phyloP scores from a whole-genome alignment of 2,329 filamentous ascomycete species.

The Passalora sequoiae region DNA sequence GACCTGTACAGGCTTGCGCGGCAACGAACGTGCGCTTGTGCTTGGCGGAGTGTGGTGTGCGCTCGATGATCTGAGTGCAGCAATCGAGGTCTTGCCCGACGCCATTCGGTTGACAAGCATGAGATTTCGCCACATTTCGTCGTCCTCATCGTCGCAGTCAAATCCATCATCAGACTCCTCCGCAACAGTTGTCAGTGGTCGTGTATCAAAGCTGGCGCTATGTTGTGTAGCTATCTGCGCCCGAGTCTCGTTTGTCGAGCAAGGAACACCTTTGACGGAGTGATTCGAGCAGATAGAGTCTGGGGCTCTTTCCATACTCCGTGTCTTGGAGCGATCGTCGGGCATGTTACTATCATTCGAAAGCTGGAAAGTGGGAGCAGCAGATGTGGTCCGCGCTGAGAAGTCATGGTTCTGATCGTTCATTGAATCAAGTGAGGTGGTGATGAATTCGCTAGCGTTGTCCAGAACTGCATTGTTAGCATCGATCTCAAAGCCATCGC shows the following conservation, averaged over 20 bases:
- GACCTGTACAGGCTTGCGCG: too few relatives aligned
- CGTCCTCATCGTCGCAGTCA: not conserved
- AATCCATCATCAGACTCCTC: not conserved
- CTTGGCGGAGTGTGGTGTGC: too few relatives aligned
- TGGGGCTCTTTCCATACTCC: too few relatives aligned
- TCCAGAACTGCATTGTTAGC: not conserved
- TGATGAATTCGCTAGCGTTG: not conserved
- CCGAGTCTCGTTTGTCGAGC: not conserved
- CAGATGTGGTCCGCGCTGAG: not conserved
- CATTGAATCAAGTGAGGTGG: too few relatives aligned
- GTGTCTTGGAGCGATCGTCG: not conserved
- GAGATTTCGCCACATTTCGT: constrained; percentile 1
- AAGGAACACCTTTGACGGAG: not conserved
- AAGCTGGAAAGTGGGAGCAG: constrained; percentile 2
- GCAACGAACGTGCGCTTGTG: too few relatives aligned
- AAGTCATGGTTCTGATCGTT: not conserved
- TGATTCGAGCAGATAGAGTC: too few relatives aligned
- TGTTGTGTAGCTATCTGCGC: not conserved
- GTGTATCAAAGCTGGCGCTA: not conserved
- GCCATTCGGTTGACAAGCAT: not conserved
- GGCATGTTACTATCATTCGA: not conserved
- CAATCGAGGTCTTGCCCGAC: not conserved
- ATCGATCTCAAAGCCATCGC: constrained; percentile 16
- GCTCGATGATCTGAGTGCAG: constrained; percentile 3
- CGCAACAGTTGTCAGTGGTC: not conserved